These are phyloP conservation scores for Neonectria neomacrospora DNA, from an alignment of 2,329 filamentous ascomycete genomes.

Conservation along the genomic window DNA sequence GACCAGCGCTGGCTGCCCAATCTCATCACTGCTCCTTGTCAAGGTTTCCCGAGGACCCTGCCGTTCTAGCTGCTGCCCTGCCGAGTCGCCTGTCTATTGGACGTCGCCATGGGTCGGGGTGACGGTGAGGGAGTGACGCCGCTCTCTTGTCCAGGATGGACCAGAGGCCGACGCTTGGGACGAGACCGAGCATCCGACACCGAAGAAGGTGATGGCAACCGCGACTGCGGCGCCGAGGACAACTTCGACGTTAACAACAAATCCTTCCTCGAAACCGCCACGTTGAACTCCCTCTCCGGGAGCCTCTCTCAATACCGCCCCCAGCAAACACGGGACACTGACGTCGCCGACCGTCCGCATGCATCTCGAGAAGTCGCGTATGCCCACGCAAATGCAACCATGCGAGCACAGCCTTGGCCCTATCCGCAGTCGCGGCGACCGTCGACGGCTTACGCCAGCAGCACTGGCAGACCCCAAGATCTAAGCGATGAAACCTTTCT, in stretches of 20 bases:
- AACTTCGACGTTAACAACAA: constrained; percentile 36
- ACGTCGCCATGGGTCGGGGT: constrained; percentile 43
- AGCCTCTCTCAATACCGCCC: constrained; percentile 34
- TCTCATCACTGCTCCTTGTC: constrained; percentile 41
- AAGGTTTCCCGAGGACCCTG: constrained; percentile 37
- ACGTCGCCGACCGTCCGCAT: constrained; percentile 29
- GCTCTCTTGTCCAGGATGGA: constrained; percentile 37
- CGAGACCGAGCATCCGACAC: constrained; percentile 30
- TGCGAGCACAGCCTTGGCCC: constrained; percentile 30
- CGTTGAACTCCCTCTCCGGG: constrained; percentile 38
- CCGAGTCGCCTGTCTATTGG: constrained; percentile 31
- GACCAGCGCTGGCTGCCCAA: constrained; percentile 41
- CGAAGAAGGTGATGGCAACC: constrained; percentile 30
- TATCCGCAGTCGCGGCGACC: constrained; percentile 32
- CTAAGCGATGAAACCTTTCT: constrained; percentile 39
- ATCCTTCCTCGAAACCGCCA: constrained; percentile 45
- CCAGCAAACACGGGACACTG: constrained; percentile 14
- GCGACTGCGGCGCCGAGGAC: constrained; percentile 31
- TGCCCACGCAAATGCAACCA: constrained; percentile 34
- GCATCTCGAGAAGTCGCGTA: constrained; percentile 34
- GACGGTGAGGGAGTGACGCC: constrained; percentile 36
- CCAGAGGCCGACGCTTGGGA: constrained; percentile 32
- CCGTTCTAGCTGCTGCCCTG: constrained; percentile 26
- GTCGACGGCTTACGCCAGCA: constrained; percentile 28
- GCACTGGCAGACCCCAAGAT: constrained; percentile 28